Conservation (phyloP, 495 filamentous ascomycete genomes). For the Parathielavia hyrcaniae region DNA sequence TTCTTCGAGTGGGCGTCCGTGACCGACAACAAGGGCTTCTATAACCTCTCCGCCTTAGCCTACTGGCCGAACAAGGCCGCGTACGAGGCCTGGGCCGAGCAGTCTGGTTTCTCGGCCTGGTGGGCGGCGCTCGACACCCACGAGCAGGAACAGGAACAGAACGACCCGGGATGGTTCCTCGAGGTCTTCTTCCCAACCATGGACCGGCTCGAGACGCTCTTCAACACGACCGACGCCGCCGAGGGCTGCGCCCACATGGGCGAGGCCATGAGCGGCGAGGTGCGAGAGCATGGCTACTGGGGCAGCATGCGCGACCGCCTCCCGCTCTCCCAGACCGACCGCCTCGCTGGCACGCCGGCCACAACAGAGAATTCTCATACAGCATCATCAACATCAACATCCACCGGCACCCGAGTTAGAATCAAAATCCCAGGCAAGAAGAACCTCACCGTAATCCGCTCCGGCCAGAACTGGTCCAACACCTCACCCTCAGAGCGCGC, state of each 20-base stretch:
- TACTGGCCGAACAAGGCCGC: not conserved
- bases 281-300: constrained; percentile 2
- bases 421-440: not conserved
- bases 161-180: constrained; percentile 4
- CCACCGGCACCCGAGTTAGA: not conserved
- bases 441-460: not conserved
- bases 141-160: not conserved
- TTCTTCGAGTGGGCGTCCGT: constrained; percentile 4
- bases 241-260: constrained; percentile 1
- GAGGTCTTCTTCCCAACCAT: not conserved
- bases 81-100: not conserved
- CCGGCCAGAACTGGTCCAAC: not conserved
- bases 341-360: not conserved
- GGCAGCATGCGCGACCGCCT: constrained; percentile 1
- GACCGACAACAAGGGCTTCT: constrained; percentile 1
- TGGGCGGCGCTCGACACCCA: not conserved
- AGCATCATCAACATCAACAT: not conserved
- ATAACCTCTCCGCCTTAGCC: not conserved
- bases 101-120: not conserved
- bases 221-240: not conserved
- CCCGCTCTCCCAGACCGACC: not conserved
- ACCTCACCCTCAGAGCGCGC: not conserved
- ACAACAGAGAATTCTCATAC: not conserved
- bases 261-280: not conserved
- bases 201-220: not conserved